Conservation (phyloP, 78 protist genomes). For the Bodo saltans region DNA sequence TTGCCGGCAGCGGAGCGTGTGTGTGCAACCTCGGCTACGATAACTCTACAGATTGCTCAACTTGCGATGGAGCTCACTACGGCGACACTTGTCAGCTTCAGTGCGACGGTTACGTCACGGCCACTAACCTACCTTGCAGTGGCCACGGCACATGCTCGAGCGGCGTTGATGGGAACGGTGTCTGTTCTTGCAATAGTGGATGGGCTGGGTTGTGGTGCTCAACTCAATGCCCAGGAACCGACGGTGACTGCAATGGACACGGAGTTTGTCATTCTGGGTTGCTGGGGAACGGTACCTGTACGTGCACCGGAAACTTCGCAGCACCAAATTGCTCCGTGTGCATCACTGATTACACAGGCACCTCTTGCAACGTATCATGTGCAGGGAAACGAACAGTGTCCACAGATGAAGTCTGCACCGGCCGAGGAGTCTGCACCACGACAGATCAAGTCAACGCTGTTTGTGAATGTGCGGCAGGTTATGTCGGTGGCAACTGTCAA, state of each 20-base stretch:
- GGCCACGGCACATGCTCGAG: neutral
- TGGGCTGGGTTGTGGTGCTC: conserved; percentile 2
- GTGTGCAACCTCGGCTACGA: neutral
- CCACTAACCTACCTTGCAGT: neutral
- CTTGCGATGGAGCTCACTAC: neutral
- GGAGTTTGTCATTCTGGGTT: neutral
- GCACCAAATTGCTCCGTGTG: neutral
- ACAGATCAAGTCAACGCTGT: neutral
- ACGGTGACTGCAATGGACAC: conserved; percentile 9
- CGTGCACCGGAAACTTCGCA: neutral
- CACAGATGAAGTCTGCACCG: too few relatives aligned
- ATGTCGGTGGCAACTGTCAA: neutral
- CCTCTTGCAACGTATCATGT: neutral
- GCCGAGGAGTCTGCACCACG: neutral
- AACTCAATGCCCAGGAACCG: conserved; percentile 7
- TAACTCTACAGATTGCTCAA: neutral
- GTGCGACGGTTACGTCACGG: neutral
- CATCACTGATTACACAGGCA: neutral
- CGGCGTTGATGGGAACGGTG: conserved; percentile 1
- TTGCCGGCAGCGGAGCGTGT: conserved; percentile 3
- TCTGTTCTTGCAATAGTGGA: conserved; percentile 1
- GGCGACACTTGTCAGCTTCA: neutral
- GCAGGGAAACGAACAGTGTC: neutral
- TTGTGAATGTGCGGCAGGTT: neutral
- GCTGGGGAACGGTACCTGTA: neutral